Evolutionary conservation across 805 yeast species (phyloP).

Genomic region (Schizosaccharomyces lindneri): DNA sequence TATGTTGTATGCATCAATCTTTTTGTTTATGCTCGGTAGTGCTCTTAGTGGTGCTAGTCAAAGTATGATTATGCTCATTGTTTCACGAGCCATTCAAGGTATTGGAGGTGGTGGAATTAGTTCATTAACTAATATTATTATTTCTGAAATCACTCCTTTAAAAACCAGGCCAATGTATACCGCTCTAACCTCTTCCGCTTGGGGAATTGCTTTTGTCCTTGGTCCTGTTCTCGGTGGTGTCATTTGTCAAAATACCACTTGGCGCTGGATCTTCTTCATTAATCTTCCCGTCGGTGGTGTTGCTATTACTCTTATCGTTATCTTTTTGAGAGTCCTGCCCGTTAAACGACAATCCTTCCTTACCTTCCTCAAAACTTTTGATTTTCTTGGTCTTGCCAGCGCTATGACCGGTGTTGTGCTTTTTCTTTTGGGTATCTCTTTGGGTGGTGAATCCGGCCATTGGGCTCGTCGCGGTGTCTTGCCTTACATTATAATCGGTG

Average conservation of each 20-base stretch:
- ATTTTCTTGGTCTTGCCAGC: slow-evolving; percentile 24
- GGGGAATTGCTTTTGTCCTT: slow-evolving; percentile 18
- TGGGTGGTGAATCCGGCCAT: slow-evolving; percentile 27
- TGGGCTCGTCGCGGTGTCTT: slow-evolving; percentile 34
- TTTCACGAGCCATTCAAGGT: slow-evolving; percentile 45
- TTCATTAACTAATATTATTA: slow-evolving; percentile 27
- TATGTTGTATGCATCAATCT: slow-evolving; percentile 19
- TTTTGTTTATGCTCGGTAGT: not conserved
- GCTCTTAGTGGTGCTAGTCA: not conserved
- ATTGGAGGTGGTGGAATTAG: slow-evolving; percentile 47
- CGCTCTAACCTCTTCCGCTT: slow-evolving; percentile 9
- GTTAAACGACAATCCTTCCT: slow-evolving; percentile 17
- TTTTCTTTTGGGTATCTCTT: slow-evolving; percentile 24
- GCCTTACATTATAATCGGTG: slow-evolving; percentile 23
- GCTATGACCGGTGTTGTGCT: slow-evolving; percentile 22
- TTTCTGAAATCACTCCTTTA: slow-evolving; percentile 29
- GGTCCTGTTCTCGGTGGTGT: slow-evolving; percentile 34
- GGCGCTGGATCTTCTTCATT: slow-evolving; percentile 60
- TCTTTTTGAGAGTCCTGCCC: slow-evolving; percentile 21
- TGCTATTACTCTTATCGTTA: slow-evolving; percentile 17
- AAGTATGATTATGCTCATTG: slow-evolving; percentile 14
- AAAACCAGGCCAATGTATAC: slow-evolving; percentile 11
- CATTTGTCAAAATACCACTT: slow-evolving; percentile 24
- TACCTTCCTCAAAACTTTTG: slow-evolving; percentile 21
- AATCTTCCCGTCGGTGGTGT: slow-evolving; percentile 42